Conservation (phyloP, 345 rosid species). For the Erodium maritimum region DNA sequence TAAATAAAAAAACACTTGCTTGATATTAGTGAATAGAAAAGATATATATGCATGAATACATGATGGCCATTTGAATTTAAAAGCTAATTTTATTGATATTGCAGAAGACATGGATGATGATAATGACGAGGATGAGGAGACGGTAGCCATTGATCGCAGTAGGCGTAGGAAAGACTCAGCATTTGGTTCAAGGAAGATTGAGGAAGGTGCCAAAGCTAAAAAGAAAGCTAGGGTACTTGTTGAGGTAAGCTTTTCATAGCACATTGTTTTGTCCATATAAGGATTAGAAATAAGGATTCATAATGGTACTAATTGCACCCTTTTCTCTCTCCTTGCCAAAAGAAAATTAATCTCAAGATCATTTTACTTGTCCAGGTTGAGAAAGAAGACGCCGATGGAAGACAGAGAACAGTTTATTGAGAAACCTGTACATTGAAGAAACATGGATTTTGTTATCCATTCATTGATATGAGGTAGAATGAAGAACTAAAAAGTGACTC, state of each 20-base stretch:
- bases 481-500: neutral
- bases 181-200: slow-evolving; percentile 24
- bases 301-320: neutral
- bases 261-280: neutral
- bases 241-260: slow-evolving; percentile 43
- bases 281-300: neutral
- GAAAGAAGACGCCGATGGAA: slow-evolving; percentile 38
- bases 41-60: neutral
- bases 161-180: slow-evolving; percentile 26
- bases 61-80: neutral
- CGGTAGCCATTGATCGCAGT: slow-evolving; percentile 26
- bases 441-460: neutral
- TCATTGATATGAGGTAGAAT: neutral
- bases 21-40: neutral
- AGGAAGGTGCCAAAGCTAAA: slow-evolving; percentile 41
- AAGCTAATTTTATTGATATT: neutral
- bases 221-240: slow-evolving; percentile 64
- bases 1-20: neutral
- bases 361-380: slow-evolving; percentile 36
- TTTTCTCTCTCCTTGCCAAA: neutral
- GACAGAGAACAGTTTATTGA: slow-evolving; percentile 27
- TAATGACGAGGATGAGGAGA: slow-evolving; percentile 33
- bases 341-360: neutral
- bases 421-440: neutral
- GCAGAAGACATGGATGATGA: slow-evolving; percentile 20